phyloP scores from a whole-genome alignment of 352 stramenopile species.

The Globisporangium sylvaticum region DNA sequence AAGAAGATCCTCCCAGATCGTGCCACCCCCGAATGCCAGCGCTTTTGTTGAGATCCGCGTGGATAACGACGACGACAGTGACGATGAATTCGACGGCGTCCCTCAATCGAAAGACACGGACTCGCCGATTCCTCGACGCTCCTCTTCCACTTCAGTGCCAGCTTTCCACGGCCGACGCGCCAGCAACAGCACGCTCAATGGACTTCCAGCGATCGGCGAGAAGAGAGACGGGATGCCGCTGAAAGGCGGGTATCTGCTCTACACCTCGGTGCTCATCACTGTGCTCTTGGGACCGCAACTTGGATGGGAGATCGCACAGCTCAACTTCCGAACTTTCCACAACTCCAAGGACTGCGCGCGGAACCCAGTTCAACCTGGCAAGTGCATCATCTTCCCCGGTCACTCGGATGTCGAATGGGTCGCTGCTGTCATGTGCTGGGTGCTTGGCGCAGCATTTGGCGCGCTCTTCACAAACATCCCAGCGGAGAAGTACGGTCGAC shows the following conservation, averaged over 20 bases:
- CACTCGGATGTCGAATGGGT: conserved; percentile 37
- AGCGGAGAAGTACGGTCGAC: conserved; percentile 32
- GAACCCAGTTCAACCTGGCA: conserved; percentile 19
- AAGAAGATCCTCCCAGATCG: conserved; percentile 14
- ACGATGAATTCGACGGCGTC: background rate
- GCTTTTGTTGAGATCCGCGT: conserved; percentile 11
- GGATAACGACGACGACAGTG: background rate
- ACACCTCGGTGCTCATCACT: conserved; percentile 32
- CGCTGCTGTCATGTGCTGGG: conserved; percentile 33
- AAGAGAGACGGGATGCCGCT: conserved; percentile 7
- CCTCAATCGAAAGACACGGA: conserved; percentile 10
- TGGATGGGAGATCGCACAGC: conserved; percentile 40
- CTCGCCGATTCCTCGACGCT: conserved; percentile 5
- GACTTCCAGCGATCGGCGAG: conserved; percentile 6
- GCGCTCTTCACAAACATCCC: conserved; percentile 28
- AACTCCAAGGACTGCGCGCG: conserved; percentile 28
- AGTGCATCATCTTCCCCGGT: conserved; percentile 37
- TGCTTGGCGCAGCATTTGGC: conserved; percentile 32
- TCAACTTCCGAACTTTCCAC: conserved; percentile 40
- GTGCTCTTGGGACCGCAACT: conserved; percentile 34
- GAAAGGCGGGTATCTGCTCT: conserved; percentile 26
- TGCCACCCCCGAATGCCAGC: background rate
- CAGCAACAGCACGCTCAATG: conserved; percentile 7
- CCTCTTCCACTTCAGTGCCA: conserved; percentile 1
- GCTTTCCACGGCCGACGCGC: conserved; percentile 7